Evolutionary conservation across 768 basidiomycete species (phyloP), one percentile per base, ranked within the genome.

Genomic region (Phylloporus arenicola): DNA sequence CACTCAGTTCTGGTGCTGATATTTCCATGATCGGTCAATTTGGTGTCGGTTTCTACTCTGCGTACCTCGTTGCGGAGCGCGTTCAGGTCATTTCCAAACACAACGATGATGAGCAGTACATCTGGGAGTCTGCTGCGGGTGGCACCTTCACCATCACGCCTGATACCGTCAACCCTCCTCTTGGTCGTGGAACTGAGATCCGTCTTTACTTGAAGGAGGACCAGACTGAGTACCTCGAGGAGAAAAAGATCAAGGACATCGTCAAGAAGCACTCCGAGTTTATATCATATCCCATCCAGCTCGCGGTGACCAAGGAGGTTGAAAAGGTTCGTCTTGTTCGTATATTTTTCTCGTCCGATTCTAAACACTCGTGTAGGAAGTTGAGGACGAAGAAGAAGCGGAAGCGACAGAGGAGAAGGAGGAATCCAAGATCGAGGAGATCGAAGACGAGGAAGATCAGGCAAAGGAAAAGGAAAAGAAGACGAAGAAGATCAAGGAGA

Each of bases 261-360:
- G 95, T 99, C 69, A 98, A 99, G 83, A 98, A 98, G 80, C 95
- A 99, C 81, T 98, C 95, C 64, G 95, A 99, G 76, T 98, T 98
- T 79, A 99, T 98, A 74, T 97, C 94, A 27, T 98, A 98, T 77
- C 96, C 96, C 57, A 99, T 98, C 67, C 94, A 98, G 69, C 83
- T 99, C 57, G 92, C 92, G 44, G 94, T 97, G 53, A 92, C 91
- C 65, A 99, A 99, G 83, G 96, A 98, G 77, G 90, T 94, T 46
- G 96, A 99, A 79, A 97, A 94, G 88, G 95, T 92, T 54, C 17
- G 80, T 68, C 20, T 44, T 20, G 35, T 56, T 17, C 41, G 17
- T 45, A 0, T 35, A 5, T n/a, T 1, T 14, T 1, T 42, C 5
- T 44, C 41, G 14, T 54, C 47, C 6, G 31, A 49, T 43, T 20